Base-by-base conservation (phyloP, 2,329 filamentous ascomycete species). In the Xylariaceae sp. region DNA sequence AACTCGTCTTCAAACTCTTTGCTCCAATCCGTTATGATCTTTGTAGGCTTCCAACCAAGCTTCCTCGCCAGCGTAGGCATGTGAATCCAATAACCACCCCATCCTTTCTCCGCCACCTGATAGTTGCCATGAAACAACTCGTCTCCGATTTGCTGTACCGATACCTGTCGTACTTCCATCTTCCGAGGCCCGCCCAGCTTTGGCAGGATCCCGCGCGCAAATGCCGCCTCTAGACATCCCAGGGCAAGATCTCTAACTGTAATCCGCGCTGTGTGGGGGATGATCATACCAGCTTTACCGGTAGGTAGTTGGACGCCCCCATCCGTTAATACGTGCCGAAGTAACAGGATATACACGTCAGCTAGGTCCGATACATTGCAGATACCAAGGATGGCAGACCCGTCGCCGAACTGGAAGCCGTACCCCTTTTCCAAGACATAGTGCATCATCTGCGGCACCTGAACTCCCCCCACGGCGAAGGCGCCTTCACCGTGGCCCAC, bases 351-450 rank as follows among this genome's bases (percentile, higher is more conserved):
- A 37, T 53, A 56, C 4, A 55, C 34, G n/a, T 46, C 52, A 14
- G 54, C 54, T 14, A 56, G 50, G 27, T 54, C 54, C 3, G 44
- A 14, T 3, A 56, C 48, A 19, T 56, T 52, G 3, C 55, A 52
- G 38, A 37, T 44, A 34, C 45, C 52, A 25, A 56, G 48, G 17
- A 42, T 40, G 17, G 45, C 50, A 3, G 48, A 41, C 20, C 44
- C 49, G 32, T 56, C 47, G 16, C 50, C 50, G 6, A 53, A 37
- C 14, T 22, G 39, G 38, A 55, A 49, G 10, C 54, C 50, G 41
- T 49, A 45, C 6, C 52, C 54, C 11, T 40, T 37, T 10, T 34
- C 8, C 6, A 56, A 41, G 3, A 56, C 52, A 33, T 53, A 56
- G 16, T 14, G 17, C 52, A 52, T 56, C 43, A 55, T 53, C 32